A percentile compares a stretch with the other conserved stretches of the same genome.
Conservation (phyloP, 208 protist genomes). For the Crithidia bombi region DNA sequence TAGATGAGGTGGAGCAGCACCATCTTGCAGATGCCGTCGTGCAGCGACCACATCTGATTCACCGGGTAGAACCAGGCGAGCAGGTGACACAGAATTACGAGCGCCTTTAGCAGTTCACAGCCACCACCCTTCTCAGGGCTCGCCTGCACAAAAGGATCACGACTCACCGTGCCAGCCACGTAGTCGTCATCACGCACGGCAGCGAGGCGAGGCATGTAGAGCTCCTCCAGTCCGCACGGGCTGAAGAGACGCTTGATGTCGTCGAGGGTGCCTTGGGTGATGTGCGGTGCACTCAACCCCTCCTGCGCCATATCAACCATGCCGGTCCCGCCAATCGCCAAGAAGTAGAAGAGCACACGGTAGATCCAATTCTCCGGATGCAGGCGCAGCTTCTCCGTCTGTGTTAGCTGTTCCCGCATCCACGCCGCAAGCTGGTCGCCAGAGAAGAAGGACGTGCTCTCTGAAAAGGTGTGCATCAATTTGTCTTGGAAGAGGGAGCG, state of each 20-base stretch:
- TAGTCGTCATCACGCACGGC: conserved; percentile 5
- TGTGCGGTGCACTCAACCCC: conserved; percentile 17
- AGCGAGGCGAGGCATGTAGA: conserved; percentile 30
- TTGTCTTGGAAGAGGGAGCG: conserved; percentile 24
- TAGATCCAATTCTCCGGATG: conserved; percentile 79
- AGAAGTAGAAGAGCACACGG: conserved; percentile 53
- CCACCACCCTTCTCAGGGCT: conserved; percentile 30
- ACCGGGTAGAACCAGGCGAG: conserved; percentile 78
- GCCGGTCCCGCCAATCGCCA: conserved; percentile 40
- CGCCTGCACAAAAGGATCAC: conserved; percentile 18
- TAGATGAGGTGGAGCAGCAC: conserved; percentile 58
- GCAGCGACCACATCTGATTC: conserved; percentile 82
- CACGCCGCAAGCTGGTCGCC: conserved; percentile 37
- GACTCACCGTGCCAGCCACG: conserved; percentile 6
- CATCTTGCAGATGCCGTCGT: conserved; percentile 68
- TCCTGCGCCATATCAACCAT: conserved; percentile 28
- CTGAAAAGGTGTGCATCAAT: conserved; percentile 38
- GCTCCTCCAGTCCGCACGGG: conserved; percentile 24
- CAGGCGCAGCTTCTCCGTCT: conserved; percentile 36
- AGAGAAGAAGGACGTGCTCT: conserved; percentile 28
- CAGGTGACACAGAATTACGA: conserved; percentile 57
- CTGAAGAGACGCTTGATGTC: conserved; percentile 29
- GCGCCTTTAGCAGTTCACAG: conserved; percentile 53
- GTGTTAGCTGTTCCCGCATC: conserved; percentile 39
- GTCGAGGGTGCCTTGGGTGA: conserved; percentile 9